phyloP scores from a whole-genome alignment of 768 basidiomycete genomes.

The Rhodotorula paludigena region DNA sequence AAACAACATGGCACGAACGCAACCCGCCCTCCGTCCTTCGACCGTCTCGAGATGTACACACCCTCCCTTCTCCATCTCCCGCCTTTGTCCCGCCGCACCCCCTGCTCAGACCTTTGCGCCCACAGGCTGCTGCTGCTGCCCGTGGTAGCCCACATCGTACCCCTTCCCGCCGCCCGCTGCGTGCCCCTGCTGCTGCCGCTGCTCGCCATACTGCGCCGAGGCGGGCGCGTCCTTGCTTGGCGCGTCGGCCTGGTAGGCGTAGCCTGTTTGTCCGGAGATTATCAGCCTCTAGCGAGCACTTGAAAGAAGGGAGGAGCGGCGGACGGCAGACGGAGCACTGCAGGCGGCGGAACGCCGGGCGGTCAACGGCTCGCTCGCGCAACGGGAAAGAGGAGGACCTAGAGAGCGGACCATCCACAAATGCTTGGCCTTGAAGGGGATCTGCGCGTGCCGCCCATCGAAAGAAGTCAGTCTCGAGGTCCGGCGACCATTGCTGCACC shows the following conservation, averaged over 20 bases:
- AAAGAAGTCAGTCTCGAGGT: no score
- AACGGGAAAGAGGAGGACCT: no score
- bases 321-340: conserved; percentile 6
- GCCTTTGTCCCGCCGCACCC: no score
- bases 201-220: background rate
- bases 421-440: conserved; percentile 14
- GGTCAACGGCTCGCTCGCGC: no score
- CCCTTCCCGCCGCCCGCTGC: background rate
- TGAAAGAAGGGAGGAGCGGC: background rate
- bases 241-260: background rate
- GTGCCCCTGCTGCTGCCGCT: background rate
- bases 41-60: no score
- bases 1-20: no score
- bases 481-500: background rate
- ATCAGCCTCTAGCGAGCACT: no score
- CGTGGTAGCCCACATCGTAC: conserved; percentile 15
- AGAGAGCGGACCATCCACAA: background rate
- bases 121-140: conserved; percentile 7
- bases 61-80: no score
- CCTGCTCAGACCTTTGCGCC: conserved; percentile 2
- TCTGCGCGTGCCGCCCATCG: background rate
- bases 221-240: background rate
- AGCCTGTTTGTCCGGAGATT: background rate
- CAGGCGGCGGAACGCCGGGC: background rate
- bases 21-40: no score